Evolutionary conservation across 768 basidiomycete genomes (phyloP), one percentile per base, ranked within the genome.

Genomic region (Tricholoma bakamatsutake): DNA sequence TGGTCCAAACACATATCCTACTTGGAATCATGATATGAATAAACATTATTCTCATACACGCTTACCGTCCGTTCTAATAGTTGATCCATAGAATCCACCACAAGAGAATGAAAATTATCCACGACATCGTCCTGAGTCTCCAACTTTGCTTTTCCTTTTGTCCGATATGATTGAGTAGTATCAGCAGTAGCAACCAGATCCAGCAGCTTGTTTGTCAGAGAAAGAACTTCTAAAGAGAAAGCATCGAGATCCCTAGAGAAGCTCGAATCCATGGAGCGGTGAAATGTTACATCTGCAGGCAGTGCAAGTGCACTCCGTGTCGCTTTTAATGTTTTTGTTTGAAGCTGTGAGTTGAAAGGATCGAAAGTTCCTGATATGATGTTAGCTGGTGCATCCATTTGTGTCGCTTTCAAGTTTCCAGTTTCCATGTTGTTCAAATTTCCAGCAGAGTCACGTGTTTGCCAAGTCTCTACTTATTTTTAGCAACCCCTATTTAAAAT

Each of bases 1-100:
- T 88, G 82, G 64, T 98, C 96, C 35, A 99, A 70, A 59, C 83
- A 84, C 8, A 83, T 86, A 66, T 98, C 94, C 88, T 92, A 60
- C 6, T 43, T n/a, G 18, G 7, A 35, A 15, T 57, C 6, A 49
- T 31, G 52, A 28, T 31, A 56, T 11, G 27, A 49, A 39, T 52
- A 40, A 13, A 3, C 1, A n/a, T n/a, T 7, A 27, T 45, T 18
- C 55, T 39, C 11, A 33, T 50, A 53, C 15, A 12, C 24, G 69
- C 84, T 70, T 62, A 89, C 93, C 4, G 92, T 89, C 52, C 83
- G 79, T 70, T 98, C 97, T 56, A 97, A 69, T 52, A 98, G 68
- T 47, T 80, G 78, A 66, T 99, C 96, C 78, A 96, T 81, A 0
- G 83, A 75, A 64, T 93, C 91, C n/a, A 91, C 87, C 2, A 96